Percentiles rank a stretch among this genome's conserved stretches.
These are phyloP conservation scores for Trichoderma polysporum DNA, from an alignment of 2,329 filamentous ascomycete species.

Conservation along the genomic window DNA sequence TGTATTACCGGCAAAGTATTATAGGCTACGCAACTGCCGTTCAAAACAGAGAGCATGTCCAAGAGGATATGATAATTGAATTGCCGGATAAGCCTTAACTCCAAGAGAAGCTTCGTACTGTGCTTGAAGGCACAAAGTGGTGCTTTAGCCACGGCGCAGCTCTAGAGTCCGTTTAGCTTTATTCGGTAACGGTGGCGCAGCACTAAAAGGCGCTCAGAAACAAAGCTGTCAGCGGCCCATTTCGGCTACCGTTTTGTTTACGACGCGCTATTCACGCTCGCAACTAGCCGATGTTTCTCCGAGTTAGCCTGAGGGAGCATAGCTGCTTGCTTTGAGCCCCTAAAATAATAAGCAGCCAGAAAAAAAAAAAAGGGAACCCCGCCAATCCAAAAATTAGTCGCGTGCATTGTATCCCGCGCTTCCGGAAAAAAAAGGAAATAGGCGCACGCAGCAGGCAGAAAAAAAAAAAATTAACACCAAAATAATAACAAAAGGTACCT, in stretches of 20 bases:
- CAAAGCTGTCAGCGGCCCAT: background rate
- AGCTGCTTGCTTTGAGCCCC: no score
- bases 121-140: background rate
- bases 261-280: background rate
- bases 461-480: background rate
- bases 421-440: conserved; percentile 12
- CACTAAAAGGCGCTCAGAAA: no score
- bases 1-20: background rate
- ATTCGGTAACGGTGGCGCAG: background rate
- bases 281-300: background rate
- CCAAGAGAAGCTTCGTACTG: no score
- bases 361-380: background rate
- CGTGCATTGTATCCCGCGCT: background rate
- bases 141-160: background rate
- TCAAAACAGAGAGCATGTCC: no score
- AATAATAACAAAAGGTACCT: conserved; percentile 12
- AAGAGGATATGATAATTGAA: no score
- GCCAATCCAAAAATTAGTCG: background rate
- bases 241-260: background rate
- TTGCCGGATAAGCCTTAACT: no score
- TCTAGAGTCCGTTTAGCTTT: background rate
- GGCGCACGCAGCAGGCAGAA: background rate
- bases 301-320: background rate
- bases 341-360: background rate
- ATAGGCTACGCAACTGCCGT: no score